Percentiles rank a stretch among this genome's conserved stretches.
Evolutionary conservation across 2,329 filamentous ascomycete species (phyloP).

Genomic region (Cytospora paraplurivora): DNA sequence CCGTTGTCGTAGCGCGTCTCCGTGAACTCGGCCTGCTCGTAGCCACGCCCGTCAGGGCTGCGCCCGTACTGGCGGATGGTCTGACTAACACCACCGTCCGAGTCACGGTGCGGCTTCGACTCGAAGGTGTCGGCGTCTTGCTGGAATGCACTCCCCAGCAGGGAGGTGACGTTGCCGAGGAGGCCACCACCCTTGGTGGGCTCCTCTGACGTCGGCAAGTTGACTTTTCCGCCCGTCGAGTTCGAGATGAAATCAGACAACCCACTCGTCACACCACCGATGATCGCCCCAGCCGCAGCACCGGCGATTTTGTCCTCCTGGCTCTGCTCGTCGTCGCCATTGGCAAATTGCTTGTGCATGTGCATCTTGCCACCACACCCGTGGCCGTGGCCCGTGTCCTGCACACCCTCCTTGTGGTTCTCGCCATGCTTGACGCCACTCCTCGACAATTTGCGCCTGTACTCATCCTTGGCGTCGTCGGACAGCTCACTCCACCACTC

Average conservation of each 20-base stretch:
- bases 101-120: slow-evolving; percentile 51
- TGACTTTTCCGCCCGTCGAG: slow-evolving; percentile 45
- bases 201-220: slow-evolving; percentile 39
- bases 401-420: slow-evolving; percentile 84
- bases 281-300: slow-evolving; percentile 57
- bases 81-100: slow-evolving; percentile 64
- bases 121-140: slow-evolving; percentile 56
- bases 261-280: slow-evolving; percentile 59
- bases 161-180: slow-evolving; percentile 67
- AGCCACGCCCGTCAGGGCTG: slow-evolving; percentile 50
- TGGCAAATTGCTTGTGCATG: slow-evolving; percentile 67
- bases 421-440: slow-evolving; percentile 74
- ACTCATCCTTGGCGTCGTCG: slow-evolving; percentile 63
- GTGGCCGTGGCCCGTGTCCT: slow-evolving; percentile 83
- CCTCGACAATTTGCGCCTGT: slow-evolving; percentile 75
- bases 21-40: slow-evolving; percentile 62
- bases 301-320: slow-evolving; percentile 59
- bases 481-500: slow-evolving; percentile 78
- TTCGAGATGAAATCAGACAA: slow-evolving; percentile 50
- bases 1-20: slow-evolving; percentile 62
- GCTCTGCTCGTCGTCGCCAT: slow-evolving; percentile 44
- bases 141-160: slow-evolving; percentile 51
- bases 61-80: slow-evolving; percentile 64
- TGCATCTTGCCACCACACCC: slow-evolving; percentile 78
- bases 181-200: slow-evolving; percentile 64